Percentiles rank a stretch among this genome's conserved stretches.
Evolutionary conservation across 345 rosid species (phyloP).

Genomic region (Populus deltoides): DNA sequence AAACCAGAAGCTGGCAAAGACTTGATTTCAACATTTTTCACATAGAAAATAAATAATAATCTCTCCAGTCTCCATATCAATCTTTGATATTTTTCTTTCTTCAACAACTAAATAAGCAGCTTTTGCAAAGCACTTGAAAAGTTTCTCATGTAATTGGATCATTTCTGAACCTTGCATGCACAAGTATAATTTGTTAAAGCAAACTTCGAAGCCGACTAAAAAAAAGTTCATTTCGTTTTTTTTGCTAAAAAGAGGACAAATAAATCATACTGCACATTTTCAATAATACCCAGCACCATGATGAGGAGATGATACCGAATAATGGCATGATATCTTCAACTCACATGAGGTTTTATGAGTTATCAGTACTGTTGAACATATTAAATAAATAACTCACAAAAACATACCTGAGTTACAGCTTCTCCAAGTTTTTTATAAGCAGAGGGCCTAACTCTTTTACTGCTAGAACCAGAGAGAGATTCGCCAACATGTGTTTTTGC

Average conservation of each 20-base stretch:
- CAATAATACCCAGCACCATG: background rate
- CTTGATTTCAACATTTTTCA: too few species aligned
- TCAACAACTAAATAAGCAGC: background rate
- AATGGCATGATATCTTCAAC: background rate
- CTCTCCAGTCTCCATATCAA: background rate
- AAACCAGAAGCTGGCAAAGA: too few species aligned
- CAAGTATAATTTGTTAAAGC: background rate
- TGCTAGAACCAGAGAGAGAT: slow-evolving; percentile 26
- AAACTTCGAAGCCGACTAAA: background rate
- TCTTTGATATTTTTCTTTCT: background rate
- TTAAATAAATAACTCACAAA: background rate
- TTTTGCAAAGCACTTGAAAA: background rate
- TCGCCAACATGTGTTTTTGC: slow-evolving; percentile 19
- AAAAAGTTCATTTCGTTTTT: background rate
- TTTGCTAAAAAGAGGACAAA: background rate
- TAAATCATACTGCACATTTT: background rate
- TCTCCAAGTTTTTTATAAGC: slow-evolving; percentile 50
- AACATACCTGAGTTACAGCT: slow-evolving; percentile 58
- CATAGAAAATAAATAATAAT: too few species aligned
- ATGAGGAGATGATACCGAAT: background rate
- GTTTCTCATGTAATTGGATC: background rate
- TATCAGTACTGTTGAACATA: background rate
- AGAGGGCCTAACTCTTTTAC: slow-evolving; percentile 30
- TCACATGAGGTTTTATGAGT: background rate
- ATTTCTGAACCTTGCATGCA: background rate